A percentile compares a stretch with the other conserved stretches of the same genome.
phyloP scores from a whole-genome alignment of 495 filamentous ascomycete genomes.

The Neurospora sp. region DNA sequence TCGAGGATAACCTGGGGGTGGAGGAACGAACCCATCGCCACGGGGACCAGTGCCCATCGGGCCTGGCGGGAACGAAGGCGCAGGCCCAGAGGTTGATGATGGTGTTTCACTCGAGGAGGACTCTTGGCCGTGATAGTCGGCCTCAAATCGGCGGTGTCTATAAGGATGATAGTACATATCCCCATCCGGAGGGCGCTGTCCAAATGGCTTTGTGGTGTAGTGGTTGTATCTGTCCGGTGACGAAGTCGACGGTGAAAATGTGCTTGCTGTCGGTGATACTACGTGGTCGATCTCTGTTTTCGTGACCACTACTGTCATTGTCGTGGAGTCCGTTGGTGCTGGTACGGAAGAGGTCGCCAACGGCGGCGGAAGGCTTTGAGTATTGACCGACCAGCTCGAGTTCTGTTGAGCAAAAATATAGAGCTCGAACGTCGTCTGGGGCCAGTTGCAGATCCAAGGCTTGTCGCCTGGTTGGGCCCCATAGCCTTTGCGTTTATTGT shows the following conservation, averaged over 20 bases:
- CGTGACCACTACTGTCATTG: not conserved
- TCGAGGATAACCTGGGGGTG: conserved; percentile 47
- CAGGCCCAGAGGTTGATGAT: conserved; percentile 3
- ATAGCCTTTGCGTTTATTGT: conserved; percentile 35
- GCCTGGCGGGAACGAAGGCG: conserved; percentile 5
- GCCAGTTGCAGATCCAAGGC: conserved; percentile 88
- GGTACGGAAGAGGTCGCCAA: not conserved
- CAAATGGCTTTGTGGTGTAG: not conserved
- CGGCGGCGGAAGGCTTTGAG: conserved; percentile 1
- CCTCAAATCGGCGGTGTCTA: conserved; percentile 1
- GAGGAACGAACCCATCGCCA: conserved; percentile 4
- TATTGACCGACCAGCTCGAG: conserved; percentile 22
- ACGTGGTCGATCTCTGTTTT: not conserved
- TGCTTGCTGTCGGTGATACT: not conserved
- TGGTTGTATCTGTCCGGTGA: not conserved
- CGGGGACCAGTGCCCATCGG: conserved; percentile 10
- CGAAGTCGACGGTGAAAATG: not conserved
- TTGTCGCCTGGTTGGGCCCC: conserved; percentile 48
- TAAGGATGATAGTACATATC: not conserved
- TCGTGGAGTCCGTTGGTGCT: not conserved
- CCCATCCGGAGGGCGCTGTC: not conserved
- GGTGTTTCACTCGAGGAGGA: not conserved
- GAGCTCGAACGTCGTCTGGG: conserved; percentile 66
- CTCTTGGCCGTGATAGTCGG: not conserved
- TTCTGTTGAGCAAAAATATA: conserved; percentile 70